A percentile compares a stretch with the other conserved stretches of the same genome.
phyloP scores from a whole-genome alignment of 495 filamentous ascomycete species.

The Echria macrotheca region DNA sequence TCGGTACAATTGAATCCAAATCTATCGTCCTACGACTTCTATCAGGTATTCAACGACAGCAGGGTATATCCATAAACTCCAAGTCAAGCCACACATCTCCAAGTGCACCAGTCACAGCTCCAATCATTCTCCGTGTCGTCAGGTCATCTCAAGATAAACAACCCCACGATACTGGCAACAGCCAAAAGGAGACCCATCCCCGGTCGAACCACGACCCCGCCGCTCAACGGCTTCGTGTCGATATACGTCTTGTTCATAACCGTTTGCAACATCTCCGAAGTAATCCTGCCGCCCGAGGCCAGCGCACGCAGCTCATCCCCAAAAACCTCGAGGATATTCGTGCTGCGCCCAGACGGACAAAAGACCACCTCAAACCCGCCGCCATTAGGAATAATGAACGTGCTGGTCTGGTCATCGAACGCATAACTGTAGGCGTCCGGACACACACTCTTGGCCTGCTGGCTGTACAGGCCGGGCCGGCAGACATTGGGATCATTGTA shows the following conservation, averaged over 20 bases:
- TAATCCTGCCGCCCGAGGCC: constrained; percentile 19
- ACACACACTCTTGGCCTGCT: constrained; percentile 62
- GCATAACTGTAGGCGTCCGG: constrained; percentile 80
- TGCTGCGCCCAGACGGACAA: constrained; percentile 65
- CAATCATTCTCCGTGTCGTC: no score
- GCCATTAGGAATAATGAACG: constrained; percentile 68
- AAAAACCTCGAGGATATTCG: constrained; percentile 56
- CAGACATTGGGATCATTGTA: constrained; percentile 55
- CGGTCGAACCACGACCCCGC: neutral
- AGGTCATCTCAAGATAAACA: no score
- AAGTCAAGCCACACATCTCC: no score
- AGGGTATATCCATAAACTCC: no score
- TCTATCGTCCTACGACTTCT: no score
- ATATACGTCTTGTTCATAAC: constrained; percentile 26
- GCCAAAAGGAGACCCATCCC: no score
- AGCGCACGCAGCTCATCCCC: constrained; percentile 35
- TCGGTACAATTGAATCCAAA: no score
- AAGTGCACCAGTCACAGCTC: no score
- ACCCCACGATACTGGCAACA: no score
- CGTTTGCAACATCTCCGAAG: constrained; percentile 4
- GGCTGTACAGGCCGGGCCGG: constrained; percentile 56
- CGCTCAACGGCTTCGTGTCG: constrained; percentile 1
- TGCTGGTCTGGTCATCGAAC: constrained; percentile 67
- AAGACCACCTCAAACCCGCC: constrained; percentile 72
- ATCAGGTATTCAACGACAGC: no score